These are phyloP conservation scores for Citrus medica DNA, from an alignment of 345 rosid genomes.

Conservation along the genomic window DNA sequence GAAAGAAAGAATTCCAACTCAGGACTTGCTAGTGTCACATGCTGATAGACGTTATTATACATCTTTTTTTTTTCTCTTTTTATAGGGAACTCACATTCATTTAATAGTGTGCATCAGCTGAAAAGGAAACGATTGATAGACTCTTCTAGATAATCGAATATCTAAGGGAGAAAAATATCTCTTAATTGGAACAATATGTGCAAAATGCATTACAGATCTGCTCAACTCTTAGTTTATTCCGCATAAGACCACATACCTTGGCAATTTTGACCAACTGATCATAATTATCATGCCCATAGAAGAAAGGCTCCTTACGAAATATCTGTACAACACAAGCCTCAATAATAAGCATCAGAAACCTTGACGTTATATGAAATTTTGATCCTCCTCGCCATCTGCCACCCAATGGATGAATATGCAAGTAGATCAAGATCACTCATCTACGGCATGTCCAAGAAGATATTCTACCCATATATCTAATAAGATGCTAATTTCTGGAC, in stretches of 20 bases:
- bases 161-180: background rate
- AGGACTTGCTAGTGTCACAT: background rate
- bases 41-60: background rate
- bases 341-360: constrained; percentile 30
- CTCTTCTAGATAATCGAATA: background rate
- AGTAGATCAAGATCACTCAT: constrained; percentile 24
- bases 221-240: background rate
- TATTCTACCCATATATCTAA: constrained; percentile 8
- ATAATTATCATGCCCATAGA: constrained; percentile 97
- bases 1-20: background rate
- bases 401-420: constrained; percentile 27
- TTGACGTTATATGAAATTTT: constrained; percentile 17
- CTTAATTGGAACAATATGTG: background rate
- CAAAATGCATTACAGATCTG: background rate
- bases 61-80: background rate
- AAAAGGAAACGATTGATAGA: background rate
- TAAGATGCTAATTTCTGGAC: background rate
- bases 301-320: constrained; percentile 98
- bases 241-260: constrained; percentile 49
- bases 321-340: constrained; percentile 53
- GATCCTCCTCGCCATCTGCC: constrained; percentile 23
- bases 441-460: constrained; percentile 16
- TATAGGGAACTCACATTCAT: background rate
- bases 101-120: background rate
- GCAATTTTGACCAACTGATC: constrained; percentile 98